Evolutionary conservation across 306 rosid species (phyloP).

Genomic region (Quercus rubra): DNA sequence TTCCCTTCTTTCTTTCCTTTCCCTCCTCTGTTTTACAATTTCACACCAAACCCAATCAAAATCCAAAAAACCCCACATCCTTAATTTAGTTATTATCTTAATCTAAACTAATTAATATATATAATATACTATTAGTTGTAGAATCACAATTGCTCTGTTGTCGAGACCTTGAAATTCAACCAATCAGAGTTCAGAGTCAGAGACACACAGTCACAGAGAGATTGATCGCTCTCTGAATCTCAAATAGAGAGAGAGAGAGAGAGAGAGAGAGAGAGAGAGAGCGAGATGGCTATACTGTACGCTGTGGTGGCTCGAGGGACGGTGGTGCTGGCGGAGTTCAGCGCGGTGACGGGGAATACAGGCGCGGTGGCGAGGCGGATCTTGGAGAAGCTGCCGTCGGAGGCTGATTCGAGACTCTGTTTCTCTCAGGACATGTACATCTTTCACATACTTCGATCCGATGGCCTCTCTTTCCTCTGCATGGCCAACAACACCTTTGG

Average conservation of each 20-base stretch:
- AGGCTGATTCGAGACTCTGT: slow-evolving; percentile 85
- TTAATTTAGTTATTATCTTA: too few species aligned
- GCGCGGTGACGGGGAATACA: slow-evolving; percentile 89
- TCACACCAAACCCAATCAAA: too few species aligned
- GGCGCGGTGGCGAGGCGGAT: slow-evolving; percentile 95
- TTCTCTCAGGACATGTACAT: slow-evolving; percentile 95
- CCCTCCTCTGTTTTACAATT: too few species aligned
- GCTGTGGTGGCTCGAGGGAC: slow-evolving; percentile 93
- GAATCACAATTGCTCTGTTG: too few species aligned
- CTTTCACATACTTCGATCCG: slow-evolving; percentile 86
- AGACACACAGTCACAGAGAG: too few species aligned
- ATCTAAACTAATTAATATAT: too few species aligned
- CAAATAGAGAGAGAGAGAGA: slow-evolving; percentile 37
- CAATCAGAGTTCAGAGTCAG: too few species aligned
- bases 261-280: slow-evolving; percentile 1
- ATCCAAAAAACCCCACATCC: too few species aligned
- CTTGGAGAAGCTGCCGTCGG: slow-evolving; percentile 87
- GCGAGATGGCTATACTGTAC: slow-evolving; percentile 84
- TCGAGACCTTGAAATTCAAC: too few species aligned
- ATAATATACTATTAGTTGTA: too few species aligned
- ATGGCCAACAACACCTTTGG: slow-evolving; percentile 97
- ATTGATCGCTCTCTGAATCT: background rate
- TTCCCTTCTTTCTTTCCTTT: too few species aligned
- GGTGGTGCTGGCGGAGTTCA: slow-evolving; percentile 89
- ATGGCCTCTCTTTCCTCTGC: slow-evolving; percentile 78